These are phyloP conservation scores for Carpediemonas membranifera DNA, from an alignment of 78 protist genomes.

Conservation along the genomic window DNA sequence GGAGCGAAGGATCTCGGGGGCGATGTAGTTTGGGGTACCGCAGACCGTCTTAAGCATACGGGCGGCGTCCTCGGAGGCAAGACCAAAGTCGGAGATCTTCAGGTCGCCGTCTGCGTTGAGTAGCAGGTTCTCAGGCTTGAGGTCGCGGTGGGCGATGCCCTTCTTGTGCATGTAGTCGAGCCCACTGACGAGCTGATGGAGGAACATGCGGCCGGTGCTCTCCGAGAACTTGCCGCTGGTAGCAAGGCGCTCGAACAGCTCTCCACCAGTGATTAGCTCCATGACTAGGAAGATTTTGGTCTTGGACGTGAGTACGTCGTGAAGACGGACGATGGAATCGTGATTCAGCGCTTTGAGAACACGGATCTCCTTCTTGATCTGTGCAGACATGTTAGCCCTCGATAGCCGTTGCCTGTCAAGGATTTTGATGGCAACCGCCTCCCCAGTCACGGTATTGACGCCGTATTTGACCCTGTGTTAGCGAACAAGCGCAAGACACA, in stretches of 20 bases:
- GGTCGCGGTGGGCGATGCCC: background rate
- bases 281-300: conserved; percentile 10
- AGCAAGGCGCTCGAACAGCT: conserved; percentile 7
- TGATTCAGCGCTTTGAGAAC: conserved; percentile 3
- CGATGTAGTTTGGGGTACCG: conserved; percentile 25
- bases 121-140: conserved; percentile 14
- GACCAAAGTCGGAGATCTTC: conserved; percentile 13
- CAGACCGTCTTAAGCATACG: background rate
- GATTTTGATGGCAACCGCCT: too few species aligned
- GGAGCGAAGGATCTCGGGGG: conserved; percentile 12
- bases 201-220: background rate
- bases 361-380: too few species aligned
- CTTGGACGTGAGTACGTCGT: background rate
- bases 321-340: background rate
- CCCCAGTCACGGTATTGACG: too few species aligned
- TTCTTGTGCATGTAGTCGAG: background rate
- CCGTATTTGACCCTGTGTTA: too few species aligned
- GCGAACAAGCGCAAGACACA: too few species aligned
- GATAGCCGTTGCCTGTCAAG: too few species aligned
- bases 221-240: too few species aligned
- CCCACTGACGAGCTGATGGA: conserved; percentile 6
- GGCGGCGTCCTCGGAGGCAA: too few species aligned
- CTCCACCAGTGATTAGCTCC: conserved; percentile 8
- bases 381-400: too few species aligned
- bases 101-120: background rate